Conservation (phyloP, 106 monocot species). For the Dendrobium catenatum region DNA sequence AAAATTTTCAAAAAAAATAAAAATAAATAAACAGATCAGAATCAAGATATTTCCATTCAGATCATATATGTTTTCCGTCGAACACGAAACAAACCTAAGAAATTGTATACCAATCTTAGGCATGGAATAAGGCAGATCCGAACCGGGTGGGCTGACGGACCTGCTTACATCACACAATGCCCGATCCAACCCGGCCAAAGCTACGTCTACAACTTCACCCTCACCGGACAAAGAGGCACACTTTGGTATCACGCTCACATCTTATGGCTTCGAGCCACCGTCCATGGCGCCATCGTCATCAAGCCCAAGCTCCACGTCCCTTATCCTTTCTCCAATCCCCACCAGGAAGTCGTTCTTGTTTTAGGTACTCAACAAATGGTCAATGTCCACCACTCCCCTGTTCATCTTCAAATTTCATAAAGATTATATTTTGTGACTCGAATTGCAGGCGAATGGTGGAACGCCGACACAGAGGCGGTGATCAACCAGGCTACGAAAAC, state of each 20-base stretch:
- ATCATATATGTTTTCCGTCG: too few species aligned
- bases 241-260: slow-evolving; percentile 59
- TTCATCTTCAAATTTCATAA: not conserved
- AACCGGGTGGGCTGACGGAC: slow-evolving; percentile 60
- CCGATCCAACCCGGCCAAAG: slow-evolving; percentile 39
- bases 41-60: too few species aligned
- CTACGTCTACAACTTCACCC: slow-evolving; percentile 59
- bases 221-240: slow-evolving; percentile 53
- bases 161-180: slow-evolving; percentile 69
- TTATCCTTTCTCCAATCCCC: slow-evolving; percentile 50
- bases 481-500: slow-evolving; percentile 23
- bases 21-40: too few species aligned
- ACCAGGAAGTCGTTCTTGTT: slow-evolving; percentile 28
- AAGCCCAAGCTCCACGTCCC: slow-evolving; percentile 45
- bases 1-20: too few species aligned
- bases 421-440: not conserved
- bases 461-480: slow-evolving; percentile 34
- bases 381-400: not conserved
- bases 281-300: slow-evolving; percentile 59
- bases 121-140: slow-evolving; percentile 16
- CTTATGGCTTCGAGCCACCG: slow-evolving; percentile 46
- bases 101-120: not conserved
- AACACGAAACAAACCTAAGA: too few species aligned
- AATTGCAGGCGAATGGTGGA: slow-evolving; percentile 49
- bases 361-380: slow-evolving; percentile 14